Percentiles rank a stretch among this genome's conserved stretches.
These are phyloP conservation scores for Cyclotella atomus DNA, from an alignment of 108 stramenopile species.

Conservation along the genomic window DNA sequence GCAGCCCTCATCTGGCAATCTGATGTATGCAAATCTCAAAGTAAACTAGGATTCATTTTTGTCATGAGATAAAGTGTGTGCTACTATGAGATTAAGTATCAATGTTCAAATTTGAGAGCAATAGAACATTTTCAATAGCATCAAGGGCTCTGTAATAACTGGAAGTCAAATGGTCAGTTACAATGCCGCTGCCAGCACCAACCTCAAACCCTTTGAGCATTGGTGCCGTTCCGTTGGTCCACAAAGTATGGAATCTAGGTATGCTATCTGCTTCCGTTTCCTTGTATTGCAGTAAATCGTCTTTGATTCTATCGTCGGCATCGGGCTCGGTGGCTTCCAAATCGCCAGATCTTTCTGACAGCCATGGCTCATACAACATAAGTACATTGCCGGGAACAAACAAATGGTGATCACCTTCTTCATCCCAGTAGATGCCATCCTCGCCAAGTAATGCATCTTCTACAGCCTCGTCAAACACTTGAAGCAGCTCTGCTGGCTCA, in stretches of 20 bases:
- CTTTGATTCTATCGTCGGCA: constrained; percentile 4
- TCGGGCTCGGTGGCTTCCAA: too few species aligned
- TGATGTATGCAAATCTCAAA: constrained; percentile 10
- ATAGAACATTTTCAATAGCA: constrained; percentile 9
- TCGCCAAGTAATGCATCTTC: constrained; percentile 55
- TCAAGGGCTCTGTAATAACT: constrained; percentile 23
- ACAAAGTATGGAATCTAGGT: constrained; percentile 18
- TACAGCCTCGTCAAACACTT: constrained; percentile 48
- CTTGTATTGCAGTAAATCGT: constrained; percentile 12
- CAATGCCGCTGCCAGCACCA: constrained; percentile 57
- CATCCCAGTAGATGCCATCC: constrained; percentile 42
- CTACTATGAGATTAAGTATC: background rate
- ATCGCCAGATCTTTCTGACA: background rate
- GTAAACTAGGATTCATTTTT: background rate
- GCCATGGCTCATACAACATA: constrained; percentile 61
- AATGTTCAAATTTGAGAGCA: too few species aligned
- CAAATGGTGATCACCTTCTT: constrained; percentile 56
- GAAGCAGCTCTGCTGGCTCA: constrained; percentile 41
- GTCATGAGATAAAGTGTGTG: background rate
- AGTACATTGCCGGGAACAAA: constrained; percentile 66
- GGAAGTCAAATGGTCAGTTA: constrained; percentile 73
- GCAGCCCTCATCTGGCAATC: background rate
- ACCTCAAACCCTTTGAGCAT: constrained; percentile 63
- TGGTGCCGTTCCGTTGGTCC: constrained; percentile 60
- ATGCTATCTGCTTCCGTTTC: background rate